These are phyloP conservation scores for Phaeosphaeriaceae sp. DNA, from an alignment of 2,329 filamentous ascomycete genomes.

Conservation along the genomic window DNA sequence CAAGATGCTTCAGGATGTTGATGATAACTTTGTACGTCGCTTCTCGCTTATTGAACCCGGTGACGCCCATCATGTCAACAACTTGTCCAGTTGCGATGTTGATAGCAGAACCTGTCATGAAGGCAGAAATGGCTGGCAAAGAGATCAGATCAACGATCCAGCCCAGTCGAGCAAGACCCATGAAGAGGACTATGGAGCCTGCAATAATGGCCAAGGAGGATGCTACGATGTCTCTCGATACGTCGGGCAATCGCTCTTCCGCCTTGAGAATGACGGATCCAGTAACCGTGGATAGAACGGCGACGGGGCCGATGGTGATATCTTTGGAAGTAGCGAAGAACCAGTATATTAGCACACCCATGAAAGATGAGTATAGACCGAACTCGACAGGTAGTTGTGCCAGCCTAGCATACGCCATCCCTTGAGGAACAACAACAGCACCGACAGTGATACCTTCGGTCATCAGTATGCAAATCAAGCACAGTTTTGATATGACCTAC, in stretches of 20 bases:
- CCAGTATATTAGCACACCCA: slow-evolving; percentile 96
- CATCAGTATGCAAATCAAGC: no score
- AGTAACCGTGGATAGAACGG: slow-evolving; percentile 90
- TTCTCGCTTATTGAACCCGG: slow-evolving; percentile 75
- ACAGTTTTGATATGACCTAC: no score
- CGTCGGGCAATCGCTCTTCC: slow-evolving; percentile 53
- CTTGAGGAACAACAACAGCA: slow-evolving; percentile 85
- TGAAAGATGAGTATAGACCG: slow-evolving; percentile 94
- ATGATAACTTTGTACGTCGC: slow-evolving; percentile 86
- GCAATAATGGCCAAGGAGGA: slow-evolving; percentile 76
- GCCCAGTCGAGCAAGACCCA: slow-evolving; percentile 82
- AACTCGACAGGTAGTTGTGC: slow-evolving; percentile 81
- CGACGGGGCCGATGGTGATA: slow-evolving; percentile 96
- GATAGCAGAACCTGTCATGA: slow-evolving; percentile 97
- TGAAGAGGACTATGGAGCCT: slow-evolving; percentile 79
- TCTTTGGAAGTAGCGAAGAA: slow-evolving; percentile 98
- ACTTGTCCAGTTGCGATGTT: slow-evolving; percentile 88
- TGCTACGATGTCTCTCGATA: slow-evolving; percentile 54
- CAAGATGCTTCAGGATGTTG: slow-evolving; percentile 77
- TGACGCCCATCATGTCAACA: slow-evolving; percentile 81
- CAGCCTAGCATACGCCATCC: slow-evolving; percentile 92
- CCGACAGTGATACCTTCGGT: slow-evolving; percentile 72
- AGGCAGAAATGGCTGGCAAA: slow-evolving; percentile 87
- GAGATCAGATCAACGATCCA: slow-evolving; percentile 97
- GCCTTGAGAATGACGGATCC: slow-evolving; percentile 78